Evolutionary conservation across 1,284 basidiomycete species (phyloP), one percentile per base, ranked within the genome.

Genomic region (Ceratobasidium theobromae): DNA sequence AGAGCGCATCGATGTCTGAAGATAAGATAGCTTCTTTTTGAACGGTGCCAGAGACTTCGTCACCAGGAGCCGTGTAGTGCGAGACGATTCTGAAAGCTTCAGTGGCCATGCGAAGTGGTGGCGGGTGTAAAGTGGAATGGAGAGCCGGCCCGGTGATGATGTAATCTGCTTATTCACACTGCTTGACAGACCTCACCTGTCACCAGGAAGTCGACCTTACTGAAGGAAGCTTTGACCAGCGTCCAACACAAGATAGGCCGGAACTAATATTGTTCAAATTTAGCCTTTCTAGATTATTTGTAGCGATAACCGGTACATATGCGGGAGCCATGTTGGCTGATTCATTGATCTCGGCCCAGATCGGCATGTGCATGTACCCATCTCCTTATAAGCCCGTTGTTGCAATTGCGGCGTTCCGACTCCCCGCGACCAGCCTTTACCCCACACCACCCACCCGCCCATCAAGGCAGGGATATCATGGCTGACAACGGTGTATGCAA

Each of bases 31-130:
- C 49, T 43, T 57, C 57, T 28, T 48, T 46, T 45, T 30, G 38
- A 14, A 41, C 43, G 2, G 18, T 28, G 30, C 12, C 27, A 16
- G 45, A 27, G 25, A 41, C 23, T 35, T 58, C 41, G 1, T 60
- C 33, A 23, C 23, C 45, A 27, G 57, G 51, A 14, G 48, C 25
- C 5, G 52, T 45, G 38, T 67, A 64, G 46, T 69, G 48, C 2
- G 68, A 69, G 32, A 69, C 53, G 16, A 69, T 67, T 18, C 21
- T 57, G 23, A 41, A 69, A 18, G 68, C 65, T 33, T 64, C 32
- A n/a, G 68, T 67, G 11, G 68, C 66, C 68, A 69, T 69, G 14
- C 3, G 11, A 18, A 25, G 27, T 30, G 55, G 43, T 30, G 25
- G 53, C 35, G 35, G 53, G 5, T 5, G 18, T n/a, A 16, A 21